phyloP scores from a whole-genome alignment of 1,284 basidiomycete species.

The Pyrrhoderma lamaoense region DNA sequence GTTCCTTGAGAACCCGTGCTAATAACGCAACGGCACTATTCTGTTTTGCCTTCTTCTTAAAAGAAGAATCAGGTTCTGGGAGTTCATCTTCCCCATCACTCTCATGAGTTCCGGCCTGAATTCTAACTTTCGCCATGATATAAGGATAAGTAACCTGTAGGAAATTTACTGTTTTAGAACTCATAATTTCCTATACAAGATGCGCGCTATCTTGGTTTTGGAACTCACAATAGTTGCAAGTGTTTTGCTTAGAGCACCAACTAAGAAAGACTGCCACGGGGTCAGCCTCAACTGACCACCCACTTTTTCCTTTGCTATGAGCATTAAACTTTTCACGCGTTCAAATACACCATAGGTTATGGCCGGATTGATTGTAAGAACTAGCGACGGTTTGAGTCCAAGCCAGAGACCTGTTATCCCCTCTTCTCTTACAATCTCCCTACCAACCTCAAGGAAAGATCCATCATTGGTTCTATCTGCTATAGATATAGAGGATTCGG shows the following conservation, averaged over 20 bases:
- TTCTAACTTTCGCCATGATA: constrained; percentile 95
- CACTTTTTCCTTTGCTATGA: constrained; percentile 40
- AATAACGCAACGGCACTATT: constrained; percentile 76
- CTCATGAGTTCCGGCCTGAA: constrained; percentile 75
- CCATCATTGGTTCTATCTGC: constrained; percentile 28
- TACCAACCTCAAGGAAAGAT: constrained; percentile 66
- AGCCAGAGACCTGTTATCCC: constrained; percentile 92
- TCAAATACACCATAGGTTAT: constrained; percentile 98
- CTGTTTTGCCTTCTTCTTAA: constrained; percentile 43
- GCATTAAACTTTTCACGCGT: constrained; percentile 71
- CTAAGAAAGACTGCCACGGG: constrained; percentile 75
- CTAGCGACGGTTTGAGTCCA: constrained; percentile 86
- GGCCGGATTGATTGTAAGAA: constrained; percentile 94
- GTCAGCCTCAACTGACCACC: constrained; percentile 49
- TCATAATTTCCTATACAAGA: no score
- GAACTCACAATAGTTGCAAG: constrained; percentile 87
- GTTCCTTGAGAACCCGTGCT: constrained; percentile 59
- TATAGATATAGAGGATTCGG: constrained; percentile 22
- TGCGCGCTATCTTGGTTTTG: no score
- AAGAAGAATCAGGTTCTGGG: constrained; percentile 28
- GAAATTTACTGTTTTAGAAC: neutral
- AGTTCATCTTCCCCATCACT: constrained; percentile 31
- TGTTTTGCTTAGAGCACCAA: constrained; percentile 94
- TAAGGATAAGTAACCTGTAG: constrained; percentile 82
- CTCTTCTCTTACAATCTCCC: constrained; percentile 88